phyloP scores from a whole-genome alignment of 1,284 basidiomycete genomes.

The Microbotryum intermedium region DNA sequence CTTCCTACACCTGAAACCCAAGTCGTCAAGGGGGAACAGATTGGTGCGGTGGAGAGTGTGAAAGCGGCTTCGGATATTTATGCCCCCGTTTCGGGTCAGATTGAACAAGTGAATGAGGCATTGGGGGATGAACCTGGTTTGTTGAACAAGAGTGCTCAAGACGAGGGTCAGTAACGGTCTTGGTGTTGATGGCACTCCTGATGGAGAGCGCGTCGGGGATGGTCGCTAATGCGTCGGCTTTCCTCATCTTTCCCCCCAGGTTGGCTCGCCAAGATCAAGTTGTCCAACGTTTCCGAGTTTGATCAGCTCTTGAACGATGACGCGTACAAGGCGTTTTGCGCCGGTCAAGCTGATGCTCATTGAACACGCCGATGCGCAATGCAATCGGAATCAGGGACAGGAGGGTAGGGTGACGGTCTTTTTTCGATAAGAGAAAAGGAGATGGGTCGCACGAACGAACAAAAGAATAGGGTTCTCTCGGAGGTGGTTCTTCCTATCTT shows the following conservation, averaged over 20 bases:
- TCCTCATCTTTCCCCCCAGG: slow-evolving; percentile 48
- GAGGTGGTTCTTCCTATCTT: too few species aligned
- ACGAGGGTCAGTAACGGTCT: slow-evolving; percentile 56
- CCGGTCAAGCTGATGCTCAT: too few species aligned
- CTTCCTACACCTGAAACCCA: slow-evolving; percentile 63
- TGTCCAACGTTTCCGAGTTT: slow-evolving; percentile 69
- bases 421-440: too few species aligned
- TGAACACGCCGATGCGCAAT: too few species aligned
- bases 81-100: slow-evolving; percentile 78
- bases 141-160: slow-evolving; percentile 81
- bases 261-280: slow-evolving; percentile 90
- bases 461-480: too few species aligned
- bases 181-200: neutral
- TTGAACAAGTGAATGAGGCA: slow-evolving; percentile 69
- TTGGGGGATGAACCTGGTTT: slow-evolving; percentile 65
- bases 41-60: slow-evolving; percentile 95
- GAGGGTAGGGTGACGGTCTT: too few species aligned
- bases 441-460: too few species aligned
- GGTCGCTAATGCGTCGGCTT: neutral
- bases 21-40: slow-evolving; percentile 74
- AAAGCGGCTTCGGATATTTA: slow-evolving; percentile 58
- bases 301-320: slow-evolving; percentile 65
- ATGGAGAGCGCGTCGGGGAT: too few species aligned
- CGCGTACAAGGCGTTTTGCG: slow-evolving; percentile 67
- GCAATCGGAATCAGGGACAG: too few species aligned